Evolutionary conservation across 176 grass and related monocot species (phyloP).

Genomic region (Hyparrhenia diplandra): DNA sequence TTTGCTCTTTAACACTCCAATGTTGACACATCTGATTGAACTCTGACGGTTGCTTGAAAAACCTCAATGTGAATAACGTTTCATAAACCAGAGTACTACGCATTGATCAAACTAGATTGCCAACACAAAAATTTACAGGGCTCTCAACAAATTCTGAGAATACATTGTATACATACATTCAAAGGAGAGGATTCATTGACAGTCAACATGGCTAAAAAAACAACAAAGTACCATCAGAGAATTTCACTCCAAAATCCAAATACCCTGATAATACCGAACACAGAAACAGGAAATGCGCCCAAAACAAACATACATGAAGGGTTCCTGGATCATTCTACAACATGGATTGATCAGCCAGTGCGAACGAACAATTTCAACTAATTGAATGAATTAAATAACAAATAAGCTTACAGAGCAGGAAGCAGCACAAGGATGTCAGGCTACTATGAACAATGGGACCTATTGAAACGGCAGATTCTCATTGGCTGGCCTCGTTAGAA

Average conservation of each 20-base stretch:
- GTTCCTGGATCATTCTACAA: slow-evolving; percentile 31
- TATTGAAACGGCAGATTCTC: slow-evolving; percentile 36
- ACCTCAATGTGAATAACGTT: background rate
- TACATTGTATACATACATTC: background rate
- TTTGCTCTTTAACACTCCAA: background rate
- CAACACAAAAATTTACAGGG: background rate
- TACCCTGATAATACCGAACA: slow-evolving; percentile 39
- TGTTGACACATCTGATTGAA: background rate
- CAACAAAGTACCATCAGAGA: slow-evolving; percentile 23
- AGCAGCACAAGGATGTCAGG: slow-evolving; percentile 54
- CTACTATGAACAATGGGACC: slow-evolving; percentile 83
- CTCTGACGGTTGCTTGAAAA: background rate
- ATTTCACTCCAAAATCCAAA: slow-evolving; percentile 27
- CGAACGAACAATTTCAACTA: slow-evolving; percentile 55
- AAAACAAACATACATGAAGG: slow-evolving; percentile 34
- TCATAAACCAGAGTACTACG: background rate
- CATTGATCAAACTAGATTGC: background rate
- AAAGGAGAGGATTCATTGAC: slow-evolving; percentile 7
- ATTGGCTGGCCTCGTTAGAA: slow-evolving; percentile 59
- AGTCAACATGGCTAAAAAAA: slow-evolving; percentile 13
- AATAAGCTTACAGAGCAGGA: slow-evolving; percentile 48
- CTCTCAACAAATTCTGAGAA: background rate
- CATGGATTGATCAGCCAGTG: slow-evolving; percentile 21
- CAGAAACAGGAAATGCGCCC: slow-evolving; percentile 36
- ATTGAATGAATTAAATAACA: slow-evolving; percentile 82